A percentile compares a stretch with the other conserved stretches of the same genome.
These are phyloP conservation scores for Boletus fagicola DNA, from an alignment of 768 basidiomycete species.

Conservation along the genomic window DNA sequence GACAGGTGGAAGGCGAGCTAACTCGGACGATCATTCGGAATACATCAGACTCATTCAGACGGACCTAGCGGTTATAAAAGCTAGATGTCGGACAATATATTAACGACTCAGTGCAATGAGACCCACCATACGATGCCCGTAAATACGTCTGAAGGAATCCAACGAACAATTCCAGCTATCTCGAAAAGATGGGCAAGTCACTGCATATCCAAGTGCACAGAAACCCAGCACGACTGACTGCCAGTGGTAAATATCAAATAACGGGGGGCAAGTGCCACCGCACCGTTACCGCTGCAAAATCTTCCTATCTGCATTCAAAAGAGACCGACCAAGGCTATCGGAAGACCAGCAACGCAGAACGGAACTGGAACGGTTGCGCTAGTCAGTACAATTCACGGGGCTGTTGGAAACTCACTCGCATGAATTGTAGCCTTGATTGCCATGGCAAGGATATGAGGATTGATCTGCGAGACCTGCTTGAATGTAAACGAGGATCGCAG, in stretches of 20 bases:
- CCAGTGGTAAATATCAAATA: too few species aligned
- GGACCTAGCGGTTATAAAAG: not conserved
- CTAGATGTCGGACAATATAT: not conserved
- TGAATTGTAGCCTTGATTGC: not conserved
- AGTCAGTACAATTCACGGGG: too few species aligned
- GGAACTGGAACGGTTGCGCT: not conserved
- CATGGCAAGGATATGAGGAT: not conserved
- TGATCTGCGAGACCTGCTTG: not conserved
- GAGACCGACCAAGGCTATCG: not conserved
- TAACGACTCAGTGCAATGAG: not conserved
- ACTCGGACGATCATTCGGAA: slow-evolving; percentile 14
- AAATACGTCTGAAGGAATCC: not conserved
- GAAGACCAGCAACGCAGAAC: not conserved
- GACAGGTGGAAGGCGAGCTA: not conserved
- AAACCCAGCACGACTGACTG: too few species aligned
- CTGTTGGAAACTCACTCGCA: not conserved
- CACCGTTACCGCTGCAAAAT: slow-evolving; percentile 6
- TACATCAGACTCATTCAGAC: slow-evolving; percentile 12
- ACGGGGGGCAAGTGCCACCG: too few species aligned
- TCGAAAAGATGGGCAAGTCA: not conserved
- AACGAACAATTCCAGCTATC: not conserved
- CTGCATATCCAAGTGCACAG: not conserved
- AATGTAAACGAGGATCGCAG: not conserved
- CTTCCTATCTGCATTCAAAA: slow-evolving; percentile 13
- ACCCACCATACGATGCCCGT: slow-evolving; percentile 7